Conservation (phyloP, 306 rosid species). For the Quercus dentata region DNA sequence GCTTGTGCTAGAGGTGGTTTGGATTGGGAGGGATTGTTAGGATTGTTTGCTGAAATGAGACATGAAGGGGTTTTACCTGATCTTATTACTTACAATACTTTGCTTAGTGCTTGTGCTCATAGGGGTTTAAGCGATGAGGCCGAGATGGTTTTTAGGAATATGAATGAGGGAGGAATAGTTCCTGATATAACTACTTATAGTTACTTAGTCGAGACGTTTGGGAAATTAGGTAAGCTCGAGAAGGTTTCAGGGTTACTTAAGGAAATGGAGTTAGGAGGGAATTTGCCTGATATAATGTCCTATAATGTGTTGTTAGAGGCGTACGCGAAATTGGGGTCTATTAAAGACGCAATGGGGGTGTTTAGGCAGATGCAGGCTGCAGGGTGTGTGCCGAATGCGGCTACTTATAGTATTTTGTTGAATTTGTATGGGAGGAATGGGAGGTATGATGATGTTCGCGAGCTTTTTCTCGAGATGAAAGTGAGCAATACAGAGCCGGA, state of each 20-base stretch:
- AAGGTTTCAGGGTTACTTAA: conserved; percentile 80
- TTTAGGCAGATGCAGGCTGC: conserved; percentile 97
- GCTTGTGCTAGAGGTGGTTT: conserved; percentile 93
- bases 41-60: conserved; percentile 95
- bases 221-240: conserved; percentile 61
- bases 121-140: conserved; percentile 87
- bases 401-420: conserved; percentile 75
- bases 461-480: conserved; percentile 95
- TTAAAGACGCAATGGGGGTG: conserved; percentile 69
- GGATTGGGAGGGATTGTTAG: conserved; percentile 94
- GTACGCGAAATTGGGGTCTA: conserved; percentile 59
- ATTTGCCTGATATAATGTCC: conserved; percentile 78
- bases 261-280: conserved; percentile 87
- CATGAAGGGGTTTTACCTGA: conserved; percentile 95
- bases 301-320: conserved; percentile 88
- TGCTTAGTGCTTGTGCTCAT: conserved; percentile 88
- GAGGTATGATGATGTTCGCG: conserved; percentile 86
- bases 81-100: conserved; percentile 73
- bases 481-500: conserved; percentile 84
- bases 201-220: conserved; percentile 79
- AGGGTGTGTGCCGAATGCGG: conserved; percentile 74
- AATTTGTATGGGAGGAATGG: conserved; percentile 79
- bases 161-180: conserved; percentile 88
- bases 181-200: conserved; percentile 78
- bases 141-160: conserved; percentile 89